Evolutionary conservation across 2,329 filamentous ascomycete genomes (phyloP).

Genomic region (Fusarium coicis): DNA sequence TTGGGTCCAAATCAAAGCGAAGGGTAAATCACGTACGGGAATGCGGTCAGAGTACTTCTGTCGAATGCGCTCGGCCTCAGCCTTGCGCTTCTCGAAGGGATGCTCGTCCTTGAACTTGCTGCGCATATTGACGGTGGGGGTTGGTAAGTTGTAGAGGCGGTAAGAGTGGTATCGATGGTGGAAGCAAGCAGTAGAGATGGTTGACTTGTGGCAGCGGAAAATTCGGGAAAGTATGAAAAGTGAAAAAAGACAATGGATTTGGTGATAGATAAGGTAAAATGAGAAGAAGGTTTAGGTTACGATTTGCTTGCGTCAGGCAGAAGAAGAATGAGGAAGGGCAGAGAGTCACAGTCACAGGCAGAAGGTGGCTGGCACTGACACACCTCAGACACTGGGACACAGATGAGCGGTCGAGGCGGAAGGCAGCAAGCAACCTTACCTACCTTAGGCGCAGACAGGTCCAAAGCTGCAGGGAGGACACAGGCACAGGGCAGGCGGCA

Average conservation of each 20-base stretch:
- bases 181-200: conserved; percentile 17
- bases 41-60: conserved; percentile 99
- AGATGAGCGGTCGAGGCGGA: conserved; percentile 45
- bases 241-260: conserved; percentile 30
- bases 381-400: conserved; percentile 34
- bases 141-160: conserved; percentile 28
- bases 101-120: conserved; percentile 99
- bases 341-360: conserved; percentile 30
- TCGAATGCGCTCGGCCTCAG: conserved; percentile 98
- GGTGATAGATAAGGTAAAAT: conserved; percentile 27
- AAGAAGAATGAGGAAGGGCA: conserved; percentile 41
- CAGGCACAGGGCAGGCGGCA: conserved; percentile 35
- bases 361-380: conserved; percentile 40
- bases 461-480: conserved; percentile 22
- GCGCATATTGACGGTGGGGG: conserved; percentile 75
- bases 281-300: conserved; percentile 43
- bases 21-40: conserved; percentile 74
- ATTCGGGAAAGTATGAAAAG: conserved; percentile 1
- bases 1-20: not conserved
- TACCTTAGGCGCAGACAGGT: conserved; percentile 11
- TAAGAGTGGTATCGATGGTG: conserved; percentile 26
- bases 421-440: conserved; percentile 28
- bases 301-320: conserved; percentile 45
- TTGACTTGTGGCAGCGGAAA: conserved; percentile 4
- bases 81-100: conserved; percentile 99